Conservation (phyloP, 495 filamentous ascomycete genomes). For the Astrocystis sublimbata region DNA sequence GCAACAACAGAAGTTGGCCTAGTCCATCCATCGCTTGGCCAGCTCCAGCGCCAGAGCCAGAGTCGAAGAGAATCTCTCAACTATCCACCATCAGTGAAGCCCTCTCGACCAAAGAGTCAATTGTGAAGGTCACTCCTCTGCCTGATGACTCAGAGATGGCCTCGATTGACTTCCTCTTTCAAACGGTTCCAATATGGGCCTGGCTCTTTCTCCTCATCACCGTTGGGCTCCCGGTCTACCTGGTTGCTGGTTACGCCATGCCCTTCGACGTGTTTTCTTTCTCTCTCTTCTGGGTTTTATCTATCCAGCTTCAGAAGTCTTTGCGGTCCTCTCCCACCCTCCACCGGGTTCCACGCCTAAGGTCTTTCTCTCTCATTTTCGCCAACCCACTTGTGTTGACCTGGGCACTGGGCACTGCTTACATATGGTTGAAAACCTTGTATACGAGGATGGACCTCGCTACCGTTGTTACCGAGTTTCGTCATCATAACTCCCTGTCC, state of each 20-base stretch:
- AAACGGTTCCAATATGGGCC: slow-evolving; percentile 29
- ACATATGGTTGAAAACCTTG: slow-evolving; percentile 38
- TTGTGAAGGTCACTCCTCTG: slow-evolving; percentile 5
- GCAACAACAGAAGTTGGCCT: slow-evolving; percentile 25
- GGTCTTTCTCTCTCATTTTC: slow-evolving; percentile 35
- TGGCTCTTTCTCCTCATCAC: slow-evolving; percentile 21
- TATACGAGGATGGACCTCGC: slow-evolving; percentile 27
- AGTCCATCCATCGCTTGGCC: slow-evolving; percentile 32
- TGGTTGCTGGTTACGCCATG: slow-evolving; percentile 23
- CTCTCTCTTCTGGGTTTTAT: slow-evolving; percentile 42
- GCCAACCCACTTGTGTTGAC: slow-evolving; percentile 47
- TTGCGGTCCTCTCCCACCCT: slow-evolving; percentile 32
- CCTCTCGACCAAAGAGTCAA: slow-evolving; percentile 8
- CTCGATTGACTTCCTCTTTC: slow-evolving; percentile 25
- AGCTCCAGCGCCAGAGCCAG: slow-evolving; percentile 15
- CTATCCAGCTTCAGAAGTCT: slow-evolving; percentile 39
- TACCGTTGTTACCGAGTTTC: slow-evolving; percentile 36
- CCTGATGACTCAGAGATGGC: not conserved
- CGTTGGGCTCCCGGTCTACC: slow-evolving; percentile 29
- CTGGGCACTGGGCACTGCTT: slow-evolving; percentile 42
- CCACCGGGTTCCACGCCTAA: slow-evolving; percentile 19
- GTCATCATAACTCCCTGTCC: slow-evolving; percentile 37
- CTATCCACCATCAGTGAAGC: slow-evolving; percentile 25
- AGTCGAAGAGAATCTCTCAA: slow-evolving; percentile 10
- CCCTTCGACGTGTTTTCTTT: slow-evolving; percentile 40